A percentile compares a stretch with the other conserved stretches of the same genome.
These are phyloP conservation scores for Brettanomyces naardenensis DNA, from an alignment of 805 yeast species.

Conservation along the genomic window DNA sequence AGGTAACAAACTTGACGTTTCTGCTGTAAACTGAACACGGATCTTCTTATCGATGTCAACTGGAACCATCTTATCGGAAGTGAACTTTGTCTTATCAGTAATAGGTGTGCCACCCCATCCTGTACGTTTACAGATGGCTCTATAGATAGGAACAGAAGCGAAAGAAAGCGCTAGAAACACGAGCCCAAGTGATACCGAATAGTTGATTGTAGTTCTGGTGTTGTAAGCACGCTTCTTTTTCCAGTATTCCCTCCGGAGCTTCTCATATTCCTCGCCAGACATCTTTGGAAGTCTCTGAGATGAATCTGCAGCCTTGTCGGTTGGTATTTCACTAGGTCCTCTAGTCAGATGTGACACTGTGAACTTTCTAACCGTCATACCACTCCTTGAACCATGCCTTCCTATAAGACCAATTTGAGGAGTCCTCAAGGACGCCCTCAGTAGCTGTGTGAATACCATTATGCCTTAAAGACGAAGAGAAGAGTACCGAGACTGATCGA, in stretches of 20 bases:
- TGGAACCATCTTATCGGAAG: constrained; percentile 81
- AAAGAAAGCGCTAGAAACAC: constrained; percentile 72
- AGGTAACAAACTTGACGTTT: constrained; percentile 82
- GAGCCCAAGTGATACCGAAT: constrained; percentile 60
- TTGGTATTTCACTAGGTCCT: no score
- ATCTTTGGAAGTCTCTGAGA: constrained; percentile 23
- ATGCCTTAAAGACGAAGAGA: no score
- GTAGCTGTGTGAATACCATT: no score
- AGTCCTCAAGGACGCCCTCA: no score
- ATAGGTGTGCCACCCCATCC: constrained; percentile 96
- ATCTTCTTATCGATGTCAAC: constrained; percentile 80
- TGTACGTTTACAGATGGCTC: constrained; percentile 87
- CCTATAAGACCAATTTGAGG: no score
- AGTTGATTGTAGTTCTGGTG: constrained; percentile 53
- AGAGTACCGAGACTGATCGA: no score
- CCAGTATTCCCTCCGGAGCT: constrained; percentile 20
- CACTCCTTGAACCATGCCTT: no score
- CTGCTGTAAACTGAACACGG: constrained; percentile 82
- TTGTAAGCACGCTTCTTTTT: constrained; percentile 23
- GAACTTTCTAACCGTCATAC: no score
- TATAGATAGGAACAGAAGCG: constrained; percentile 86
- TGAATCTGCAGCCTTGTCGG: no score
- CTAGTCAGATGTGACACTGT: no score
- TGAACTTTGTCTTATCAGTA: constrained; percentile 72
- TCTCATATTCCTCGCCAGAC: constrained; percentile 24